Conservation (phyloP, 257 asterid species). For the Solanum ossicruentum region DNA sequence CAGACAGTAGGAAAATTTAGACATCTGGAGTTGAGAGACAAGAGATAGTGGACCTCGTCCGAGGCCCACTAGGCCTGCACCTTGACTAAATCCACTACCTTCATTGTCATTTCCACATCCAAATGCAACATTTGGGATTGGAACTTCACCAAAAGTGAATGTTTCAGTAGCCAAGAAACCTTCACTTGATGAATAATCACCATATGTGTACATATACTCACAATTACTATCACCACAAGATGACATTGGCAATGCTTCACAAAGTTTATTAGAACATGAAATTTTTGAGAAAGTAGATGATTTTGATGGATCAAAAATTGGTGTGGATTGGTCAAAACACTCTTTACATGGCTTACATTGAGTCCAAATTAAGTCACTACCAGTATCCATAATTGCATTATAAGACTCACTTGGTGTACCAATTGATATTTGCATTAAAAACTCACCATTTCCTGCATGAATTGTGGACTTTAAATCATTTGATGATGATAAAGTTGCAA, state of each 20-base stretch:
- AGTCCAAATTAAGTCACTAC: conserved; percentile 66
- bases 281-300: conserved; percentile 38
- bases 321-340: conserved; percentile 39
- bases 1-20: conserved; percentile 62
- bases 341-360: conserved; percentile 57
- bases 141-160: conserved; percentile 36
- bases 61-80: conserved; percentile 72
- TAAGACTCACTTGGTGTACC: conserved; percentile 50
- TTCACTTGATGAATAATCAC: conserved; percentile 65
- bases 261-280: conserved; percentile 41
- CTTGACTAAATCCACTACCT: conserved; percentile 60
- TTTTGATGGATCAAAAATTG: conserved; percentile 43
- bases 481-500: conserved; percentile 9
- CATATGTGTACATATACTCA: conserved; percentile 55
- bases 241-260: conserved; percentile 35
- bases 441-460: conserved; percentile 79
- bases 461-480: conserved; percentile 29
- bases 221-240: conserved; percentile 34
- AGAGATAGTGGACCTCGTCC: conserved; percentile 76
- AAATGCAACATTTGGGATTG: conserved; percentile 40
- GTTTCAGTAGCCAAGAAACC: conserved; percentile 60
- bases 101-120: conserved; percentile 79
- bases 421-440: conserved; percentile 50
- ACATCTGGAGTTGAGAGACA: conserved; percentile 70
- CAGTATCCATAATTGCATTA: conserved; percentile 61